Evolutionary conservation across 345 rosid genomes (phyloP), one percentile per base, ranked within the genome.

Genomic region (Cardiospermum halicacabum): DNA sequence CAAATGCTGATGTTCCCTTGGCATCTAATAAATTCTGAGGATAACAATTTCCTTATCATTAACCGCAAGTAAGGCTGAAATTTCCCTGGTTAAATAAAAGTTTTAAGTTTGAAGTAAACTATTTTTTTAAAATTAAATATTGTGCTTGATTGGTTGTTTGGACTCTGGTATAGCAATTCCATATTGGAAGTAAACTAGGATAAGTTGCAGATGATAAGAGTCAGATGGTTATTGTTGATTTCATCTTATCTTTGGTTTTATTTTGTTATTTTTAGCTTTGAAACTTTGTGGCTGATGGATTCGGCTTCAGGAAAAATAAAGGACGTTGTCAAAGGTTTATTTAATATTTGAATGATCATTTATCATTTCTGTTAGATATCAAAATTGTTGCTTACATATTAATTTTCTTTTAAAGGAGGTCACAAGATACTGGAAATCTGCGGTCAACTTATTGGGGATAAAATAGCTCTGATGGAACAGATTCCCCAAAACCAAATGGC

Each of bases 281-380:
- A 90, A 21, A 74, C 76, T 70, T 67, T 85, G 42, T 94, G 99
- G 99, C 74, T 82, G 28, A 60, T 91, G 71, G 87, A 94, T 78
- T 67, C 73, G 66, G 75, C 80, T 62, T 81, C 84, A 28, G 92
- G 97, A 72, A 74, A 84, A 71, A 79, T 84, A 34, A 80, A 77
- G 81, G 89, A 89, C 72, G 75, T 70, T 58, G 73, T 85, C 30
- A 74, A 69, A 86, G 99, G 99, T 91, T 72, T 71, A 61, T 54
- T 70, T 66, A 26, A 45, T 45, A 68, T 34, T 67, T 58, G 37
- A 53, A 50, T n/a, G 49, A 40, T 28, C 19, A 30, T 72, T 42
- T 31, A 64, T 27, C n/a, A 22, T 1, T 13, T 36, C 19, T 22
- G 4, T 62, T 54, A 25, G 50, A 13, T 27, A 21, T 50, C 31